Conservation (phyloP, 2,329 filamentous ascomycete genomes). For the Apiospora sp. region DNA sequence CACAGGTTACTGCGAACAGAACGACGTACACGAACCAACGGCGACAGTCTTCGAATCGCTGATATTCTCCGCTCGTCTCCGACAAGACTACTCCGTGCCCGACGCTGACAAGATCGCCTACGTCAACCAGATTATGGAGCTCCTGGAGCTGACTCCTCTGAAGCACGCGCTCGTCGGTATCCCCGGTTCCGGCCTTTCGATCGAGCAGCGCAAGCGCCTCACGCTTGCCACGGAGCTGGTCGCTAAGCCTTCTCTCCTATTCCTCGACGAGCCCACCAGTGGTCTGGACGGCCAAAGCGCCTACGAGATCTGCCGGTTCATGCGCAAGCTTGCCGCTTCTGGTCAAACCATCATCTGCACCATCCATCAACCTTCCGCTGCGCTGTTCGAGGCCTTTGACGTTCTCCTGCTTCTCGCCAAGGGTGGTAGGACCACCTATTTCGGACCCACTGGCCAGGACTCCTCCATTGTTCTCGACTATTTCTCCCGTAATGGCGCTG, state of each 20-base stretch:
- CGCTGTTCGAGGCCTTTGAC: conserved; percentile 76
- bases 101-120: conserved; percentile 70
- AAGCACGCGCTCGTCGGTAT: conserved; percentile 68
- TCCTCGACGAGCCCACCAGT: conserved; percentile 77
- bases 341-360: conserved; percentile 79
- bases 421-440: conserved; percentile 75
- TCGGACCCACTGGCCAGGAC: conserved; percentile 69
- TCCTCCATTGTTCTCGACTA: conserved; percentile 72
- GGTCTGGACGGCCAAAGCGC: conserved; percentile 73
- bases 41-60: conserved; percentile 73
- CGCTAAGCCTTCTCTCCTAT: conserved; percentile 71
- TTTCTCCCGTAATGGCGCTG: conserved; percentile 70
- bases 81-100: conserved; percentile 63
- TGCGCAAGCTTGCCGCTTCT: conserved; percentile 68
- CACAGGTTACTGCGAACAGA: conserved; percentile 77
- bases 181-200: conserved; percentile 53
- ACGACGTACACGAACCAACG: conserved; percentile 73
- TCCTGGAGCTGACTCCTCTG: conserved; percentile 70
- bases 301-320: conserved; percentile 78
- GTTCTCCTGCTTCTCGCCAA: conserved; percentile 75
- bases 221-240: conserved; percentile 76
- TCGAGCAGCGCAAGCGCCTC: conserved; percentile 67
- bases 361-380: conserved; percentile 75
- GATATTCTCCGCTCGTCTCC: conserved; percentile 70
- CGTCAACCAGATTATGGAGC: conserved; percentile 70